Base-by-base conservation (phyloP, 768 basidiomycete species). In the Amyloporia xantha region DNA sequence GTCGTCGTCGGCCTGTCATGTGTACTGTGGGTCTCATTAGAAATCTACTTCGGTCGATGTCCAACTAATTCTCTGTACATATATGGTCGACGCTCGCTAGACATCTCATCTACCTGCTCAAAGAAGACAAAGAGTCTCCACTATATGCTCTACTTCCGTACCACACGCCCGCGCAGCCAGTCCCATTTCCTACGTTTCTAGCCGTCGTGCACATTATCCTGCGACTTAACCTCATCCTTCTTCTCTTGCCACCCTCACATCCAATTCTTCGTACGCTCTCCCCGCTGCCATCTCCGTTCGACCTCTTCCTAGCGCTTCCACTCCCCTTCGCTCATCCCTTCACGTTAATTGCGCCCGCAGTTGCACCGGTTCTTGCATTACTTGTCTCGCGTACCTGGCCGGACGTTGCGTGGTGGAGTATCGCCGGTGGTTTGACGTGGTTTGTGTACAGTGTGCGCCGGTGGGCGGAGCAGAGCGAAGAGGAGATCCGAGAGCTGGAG, bases 351-450 rank as follows among this genome's bases (percentile, higher is more conserved):
- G 21, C 53, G 1, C 44, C 57, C 1, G 48, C 47, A 0, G 6
- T 58, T 2, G 57, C 60, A 5, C 62, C 62, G 2, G 12, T 44
- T 4, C 44, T 58, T 6, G 48, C 58, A 5, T 38, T 63, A 1
- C 11, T 56, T 2, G 43, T 54, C 15, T 40, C 47, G 12, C 54
- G 49, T 12, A 33, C 42, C 12, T 56, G 53, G 54, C 45, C 37
- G 7, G 62, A 63, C 30, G 38, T 56, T 13, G 30, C 51, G 5
- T 63, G 60, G 60, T 63, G 62, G 62, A 30, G 44, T 19, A 39
- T 42, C 1, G 20, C 60, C 1, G 51, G 44, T 1, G 23, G 42
- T 11, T 17, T 61, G 36, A 52, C 53, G 3, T 37, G 27, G 28
- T 27, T 60, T 15, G 53, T 63, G 5, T 54, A 47, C 28, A 25